Conservation (phyloP, 495 filamentous ascomycete species). For the Viridothelium virens region DNA sequence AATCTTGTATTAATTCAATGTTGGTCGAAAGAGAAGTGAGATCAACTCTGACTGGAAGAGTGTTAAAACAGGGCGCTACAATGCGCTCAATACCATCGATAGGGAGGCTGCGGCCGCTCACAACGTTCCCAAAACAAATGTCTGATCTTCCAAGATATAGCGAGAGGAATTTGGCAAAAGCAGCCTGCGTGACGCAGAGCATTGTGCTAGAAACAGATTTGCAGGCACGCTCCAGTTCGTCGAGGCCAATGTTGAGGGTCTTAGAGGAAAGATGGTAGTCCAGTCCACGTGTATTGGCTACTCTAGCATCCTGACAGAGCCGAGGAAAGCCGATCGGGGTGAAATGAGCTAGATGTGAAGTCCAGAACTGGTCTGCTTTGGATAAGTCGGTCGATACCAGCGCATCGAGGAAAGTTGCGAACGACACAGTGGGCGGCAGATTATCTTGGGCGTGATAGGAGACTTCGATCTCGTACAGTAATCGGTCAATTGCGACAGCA, state of each 20-base stretch:
- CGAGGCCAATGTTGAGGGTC: background rate
- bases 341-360: constrained; percentile 41
- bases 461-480: constrained; percentile 59
- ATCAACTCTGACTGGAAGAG: constrained; percentile 63
- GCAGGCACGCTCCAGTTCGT: constrained; percentile 39
- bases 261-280: background rate
- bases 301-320: constrained; percentile 15
- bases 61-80: constrained; percentile 83
- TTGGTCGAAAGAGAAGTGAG: constrained; percentile 40
- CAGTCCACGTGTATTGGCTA: constrained; percentile 13
- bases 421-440: constrained; percentile 41
- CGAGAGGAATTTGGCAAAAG: constrained; percentile 56
- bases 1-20: constrained; percentile 42
- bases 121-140: constrained; percentile 75
- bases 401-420: constrained; percentile 45
- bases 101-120: constrained; percentile 61
- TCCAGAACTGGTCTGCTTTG: constrained; percentile 56
- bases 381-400: constrained; percentile 36
- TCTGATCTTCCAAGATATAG: constrained; percentile 47
- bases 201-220: constrained; percentile 51
- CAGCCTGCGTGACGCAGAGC: constrained; percentile 56
- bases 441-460: constrained; percentile 35
- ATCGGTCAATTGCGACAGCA: constrained; percentile 55
- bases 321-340: constrained; percentile 43
- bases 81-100: constrained; percentile 60